These are phyloP conservation scores for Raphidocelis subcapitata DNA, from an alignment of 139 green algal species.

Conservation along the genomic window DNA sequence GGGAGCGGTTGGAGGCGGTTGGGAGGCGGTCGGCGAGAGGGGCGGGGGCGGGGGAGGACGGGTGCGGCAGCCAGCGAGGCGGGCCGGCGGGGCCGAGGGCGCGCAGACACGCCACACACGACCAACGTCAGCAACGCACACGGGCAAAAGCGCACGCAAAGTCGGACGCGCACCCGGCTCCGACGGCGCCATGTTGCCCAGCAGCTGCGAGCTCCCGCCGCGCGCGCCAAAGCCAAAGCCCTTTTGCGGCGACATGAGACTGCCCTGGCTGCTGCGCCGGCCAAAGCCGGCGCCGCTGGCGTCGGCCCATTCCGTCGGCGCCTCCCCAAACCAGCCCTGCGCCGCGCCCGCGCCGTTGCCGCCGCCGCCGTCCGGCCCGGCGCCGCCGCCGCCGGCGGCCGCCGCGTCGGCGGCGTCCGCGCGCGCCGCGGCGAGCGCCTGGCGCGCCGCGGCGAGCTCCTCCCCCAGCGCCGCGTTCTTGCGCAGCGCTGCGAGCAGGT, in stretches of 20 bases:
- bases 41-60: too few relatives aligned
- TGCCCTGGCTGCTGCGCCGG: background rate
- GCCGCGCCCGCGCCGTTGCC: background rate
- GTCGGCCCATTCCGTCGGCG: background rate
- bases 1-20: too few relatives aligned
- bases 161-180: slow-evolving; percentile 15
- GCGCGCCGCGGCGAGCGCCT: slow-evolving; percentile 2
- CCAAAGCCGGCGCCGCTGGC: background rate
- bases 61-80: too few relatives aligned
- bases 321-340: background rate
- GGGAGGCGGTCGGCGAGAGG: too few relatives aligned
- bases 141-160: too few relatives aligned
- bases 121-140: too few relatives aligned
- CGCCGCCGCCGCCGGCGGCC: background rate
- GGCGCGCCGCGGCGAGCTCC: slow-evolving; percentile 9
- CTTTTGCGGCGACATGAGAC: too few relatives aligned
- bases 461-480: slow-evolving; percentile 19
- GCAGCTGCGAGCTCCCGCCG: slow-evolving; percentile 13
- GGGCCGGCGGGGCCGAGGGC: too few relatives aligned
- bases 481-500: slow-evolving; percentile 34
- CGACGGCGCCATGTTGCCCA: slow-evolving; percentile 2
- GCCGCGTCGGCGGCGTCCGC: slow-evolving; percentile 1
- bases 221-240: too few relatives aligned
- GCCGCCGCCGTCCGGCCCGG: background rate
- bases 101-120: too few relatives aligned